These are phyloP conservation scores for Suillus cothurnatus DNA, from an alignment of 768 basidiomycete species.

Conservation along the genomic window DNA sequence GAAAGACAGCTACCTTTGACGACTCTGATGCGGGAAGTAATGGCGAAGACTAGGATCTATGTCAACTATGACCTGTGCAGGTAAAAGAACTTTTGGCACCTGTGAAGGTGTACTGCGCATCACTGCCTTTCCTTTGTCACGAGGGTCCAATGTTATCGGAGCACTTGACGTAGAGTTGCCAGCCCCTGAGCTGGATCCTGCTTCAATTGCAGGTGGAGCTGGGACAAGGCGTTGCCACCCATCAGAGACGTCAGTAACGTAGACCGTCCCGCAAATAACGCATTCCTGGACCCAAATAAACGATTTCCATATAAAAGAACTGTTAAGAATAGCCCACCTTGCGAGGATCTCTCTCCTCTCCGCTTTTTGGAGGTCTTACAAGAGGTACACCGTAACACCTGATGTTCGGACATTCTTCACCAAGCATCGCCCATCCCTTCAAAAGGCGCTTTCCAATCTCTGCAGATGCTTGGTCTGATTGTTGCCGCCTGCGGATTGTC, in stretches of 20 bases:
- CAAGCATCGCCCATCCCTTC: conserved; percentile 89
- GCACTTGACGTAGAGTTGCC: background rate
- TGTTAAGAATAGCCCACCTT: conserved; percentile 48
- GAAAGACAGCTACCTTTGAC: conserved; percentile 24
- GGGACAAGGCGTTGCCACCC: conserved; percentile 50
- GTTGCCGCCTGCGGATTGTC: conserved; percentile 67
- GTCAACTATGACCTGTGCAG: background rate
- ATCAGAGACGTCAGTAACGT: conserved; percentile 55
- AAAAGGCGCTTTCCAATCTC: conserved; percentile 79
- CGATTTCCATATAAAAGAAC: conserved; percentile 1
- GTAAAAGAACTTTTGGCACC: conserved; percentile 1
- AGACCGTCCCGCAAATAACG: conserved; percentile 70
- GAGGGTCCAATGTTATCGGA: conserved; percentile 4
- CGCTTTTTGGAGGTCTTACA: conserved; percentile 70
- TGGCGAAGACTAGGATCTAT: conserved; percentile 19
- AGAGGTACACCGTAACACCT: conserved; percentile 83
- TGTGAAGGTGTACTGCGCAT: conserved; percentile 26
- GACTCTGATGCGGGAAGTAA: conserved; percentile 31
- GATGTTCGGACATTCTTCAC: conserved; percentile 74
- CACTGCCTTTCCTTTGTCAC: conserved; percentile 16
- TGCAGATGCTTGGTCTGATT: conserved; percentile 78
- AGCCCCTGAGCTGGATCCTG: background rate
- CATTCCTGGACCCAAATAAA: conserved; percentile 59
- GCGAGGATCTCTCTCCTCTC: conserved; percentile 60
- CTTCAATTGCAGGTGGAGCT: conserved; percentile 14